phyloP scores from a whole-genome alignment of 1,139 yeast species.

The Blastobotrys capitulatus region DNA sequence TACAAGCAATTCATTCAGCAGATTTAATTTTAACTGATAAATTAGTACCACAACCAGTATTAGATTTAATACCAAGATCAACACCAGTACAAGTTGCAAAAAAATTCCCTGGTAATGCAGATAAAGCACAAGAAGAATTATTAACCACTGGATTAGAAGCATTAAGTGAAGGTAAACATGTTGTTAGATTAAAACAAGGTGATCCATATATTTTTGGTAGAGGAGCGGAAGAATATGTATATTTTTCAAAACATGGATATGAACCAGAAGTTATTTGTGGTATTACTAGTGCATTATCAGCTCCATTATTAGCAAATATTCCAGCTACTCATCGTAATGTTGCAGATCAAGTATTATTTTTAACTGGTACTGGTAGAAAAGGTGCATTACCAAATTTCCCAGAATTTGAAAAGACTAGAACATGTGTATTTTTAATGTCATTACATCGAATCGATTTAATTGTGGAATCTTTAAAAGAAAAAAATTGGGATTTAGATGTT shows the following conservation, averaged over 20 bases:
- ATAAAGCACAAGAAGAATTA: conserved; percentile 83
- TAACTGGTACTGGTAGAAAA: conserved; percentile 92
- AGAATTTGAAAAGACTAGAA: conserved; percentile 61
- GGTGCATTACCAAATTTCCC: conserved; percentile 82
- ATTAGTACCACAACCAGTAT: conserved; percentile 81
- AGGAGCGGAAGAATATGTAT: conserved; percentile 87
- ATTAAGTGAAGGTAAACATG: conserved; percentile 60
- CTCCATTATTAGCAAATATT: conserved; percentile 77
- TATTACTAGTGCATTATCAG: conserved; percentile 83
- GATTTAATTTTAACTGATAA: conserved; percentile 87
- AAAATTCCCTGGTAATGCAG: conserved; percentile 97
- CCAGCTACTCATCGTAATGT: conserved; percentile 93
- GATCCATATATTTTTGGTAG: conserved; percentile 97
- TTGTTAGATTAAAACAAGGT: conserved; percentile 90
- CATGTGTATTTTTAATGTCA: conserved; percentile 88
- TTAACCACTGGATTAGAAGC: conserved; percentile 63
- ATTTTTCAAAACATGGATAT: conserved; percentile 61
- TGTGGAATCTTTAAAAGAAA: conserved; percentile 49
- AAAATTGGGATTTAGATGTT: conserved; percentile 61
- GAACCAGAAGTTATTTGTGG: conserved; percentile 79
- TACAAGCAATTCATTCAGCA: conserved; percentile 73
- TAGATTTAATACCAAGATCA: conserved; percentile 68
- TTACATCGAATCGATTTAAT: conserved; percentile 74
- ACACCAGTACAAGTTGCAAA: conserved; percentile 82
- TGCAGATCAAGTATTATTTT: conserved; percentile 85